Conservation (phyloP, 495 filamentous ascomycete species). For the Elaphomyces granulatus region DNA sequence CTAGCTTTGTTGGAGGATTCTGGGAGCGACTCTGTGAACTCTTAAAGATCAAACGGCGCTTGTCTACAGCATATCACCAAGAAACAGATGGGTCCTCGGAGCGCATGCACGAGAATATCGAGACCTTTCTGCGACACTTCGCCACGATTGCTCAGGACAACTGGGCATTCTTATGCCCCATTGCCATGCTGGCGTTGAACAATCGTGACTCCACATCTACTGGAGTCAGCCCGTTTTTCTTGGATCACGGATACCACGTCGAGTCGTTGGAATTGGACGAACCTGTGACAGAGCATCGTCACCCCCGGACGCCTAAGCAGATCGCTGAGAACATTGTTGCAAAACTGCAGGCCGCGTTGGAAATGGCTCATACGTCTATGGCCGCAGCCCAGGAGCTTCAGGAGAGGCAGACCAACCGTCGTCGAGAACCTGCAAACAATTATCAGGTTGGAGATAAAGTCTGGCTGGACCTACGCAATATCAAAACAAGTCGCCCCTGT, state of each 20-base stretch:
- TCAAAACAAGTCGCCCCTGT: constrained; percentile 1
- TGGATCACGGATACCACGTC: not conserved
- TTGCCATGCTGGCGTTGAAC: not conserved
- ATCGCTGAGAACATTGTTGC: not conserved
- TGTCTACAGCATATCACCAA: constrained; percentile 13
- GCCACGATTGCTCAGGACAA: not conserved
- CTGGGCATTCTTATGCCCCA: not conserved
- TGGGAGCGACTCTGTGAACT: constrained; percentile 9
- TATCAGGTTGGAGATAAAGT: constrained; percentile 8
- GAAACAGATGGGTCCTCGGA: constrained; percentile 9
- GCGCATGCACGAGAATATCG: not conserved
- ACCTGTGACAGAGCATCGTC: not conserved
- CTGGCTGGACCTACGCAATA: constrained; percentile 8
- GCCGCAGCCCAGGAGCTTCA: constrained; percentile 1
- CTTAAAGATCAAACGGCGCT: constrained; percentile 4
- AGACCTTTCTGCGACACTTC: not conserved
- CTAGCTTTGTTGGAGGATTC: constrained; percentile 7
- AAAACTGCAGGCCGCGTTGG: not conserved
- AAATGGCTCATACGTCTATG: not conserved
- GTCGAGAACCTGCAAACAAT: not conserved
- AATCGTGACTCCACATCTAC: not conserved
- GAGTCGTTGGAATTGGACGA: not conserved
- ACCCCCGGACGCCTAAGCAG: not conserved
- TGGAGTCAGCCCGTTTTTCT: constrained; percentile 2
- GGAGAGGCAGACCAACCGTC: not conserved